Conservation (phyloP, 208 protist genomes). For the Crithidia brevicula region DNA sequence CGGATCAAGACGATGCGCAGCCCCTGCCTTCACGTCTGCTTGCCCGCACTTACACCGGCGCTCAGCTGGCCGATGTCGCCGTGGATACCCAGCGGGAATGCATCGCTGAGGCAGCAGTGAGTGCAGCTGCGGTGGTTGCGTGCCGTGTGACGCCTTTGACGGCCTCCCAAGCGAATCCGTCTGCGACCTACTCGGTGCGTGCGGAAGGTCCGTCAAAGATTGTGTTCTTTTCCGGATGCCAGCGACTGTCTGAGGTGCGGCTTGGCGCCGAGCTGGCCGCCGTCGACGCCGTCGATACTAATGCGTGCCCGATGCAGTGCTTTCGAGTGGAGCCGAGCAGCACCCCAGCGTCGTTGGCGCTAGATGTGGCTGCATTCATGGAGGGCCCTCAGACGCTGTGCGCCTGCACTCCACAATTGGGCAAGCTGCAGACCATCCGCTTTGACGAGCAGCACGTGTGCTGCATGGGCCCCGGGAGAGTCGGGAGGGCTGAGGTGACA, state of each 20-base stretch:
- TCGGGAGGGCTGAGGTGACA: conserved; percentile 48
- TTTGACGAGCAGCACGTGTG: conserved; percentile 40
- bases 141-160: conserved; percentile 40
- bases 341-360: conserved; percentile 1
- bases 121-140: conserved; percentile 33
- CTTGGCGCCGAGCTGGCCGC: conserved; percentile 19
- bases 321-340: conserved; percentile 19
- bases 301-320: conserved; percentile 38
- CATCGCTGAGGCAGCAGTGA: conserved; percentile 32
- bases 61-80: conserved; percentile 28
- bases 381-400: conserved; percentile 21
- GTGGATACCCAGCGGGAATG: conserved; percentile 33
- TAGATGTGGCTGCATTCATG: conserved; percentile 43
- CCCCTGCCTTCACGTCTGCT: conserved; percentile 36
- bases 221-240: conserved; percentile 60
- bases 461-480: conserved; percentile 49
- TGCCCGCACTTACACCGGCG: conserved; percentile 38
- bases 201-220: conserved; percentile 23
- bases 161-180: conserved; percentile 14
- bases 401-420: conserved; percentile 36
- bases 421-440: conserved; percentile 37
- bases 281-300: conserved; percentile 2
- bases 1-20: conserved; percentile 22
- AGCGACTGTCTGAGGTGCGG: conserved; percentile 47
- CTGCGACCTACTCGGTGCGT: conserved; percentile 8